Conservation (phyloP, 23 red algal genomes). For the Gracilaria caudata region DNA sequence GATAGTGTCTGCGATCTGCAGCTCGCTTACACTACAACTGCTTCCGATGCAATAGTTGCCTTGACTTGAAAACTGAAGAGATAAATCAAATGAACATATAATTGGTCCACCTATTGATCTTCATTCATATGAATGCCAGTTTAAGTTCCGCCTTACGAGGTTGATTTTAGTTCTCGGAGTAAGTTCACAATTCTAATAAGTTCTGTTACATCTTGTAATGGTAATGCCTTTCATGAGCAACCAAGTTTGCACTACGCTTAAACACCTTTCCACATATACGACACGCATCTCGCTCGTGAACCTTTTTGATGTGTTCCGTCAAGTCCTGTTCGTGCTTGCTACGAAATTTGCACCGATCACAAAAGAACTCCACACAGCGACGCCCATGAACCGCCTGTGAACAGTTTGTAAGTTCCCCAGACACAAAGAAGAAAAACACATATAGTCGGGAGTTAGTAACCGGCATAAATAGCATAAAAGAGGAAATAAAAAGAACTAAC, state of each 20-base stretch:
- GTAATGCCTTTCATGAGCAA: conserved; percentile 66
- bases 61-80: too few relatives aligned
- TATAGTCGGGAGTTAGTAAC: not conserved
- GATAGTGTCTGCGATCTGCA: too few relatives aligned
- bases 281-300: conserved; percentile 62
- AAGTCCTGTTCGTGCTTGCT: conserved; percentile 38
- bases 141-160: too few relatives aligned
- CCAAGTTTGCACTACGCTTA: conserved; percentile 55
- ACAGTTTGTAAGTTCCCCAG: not conserved
- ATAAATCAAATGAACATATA: too few relatives aligned
- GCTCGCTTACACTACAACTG: too few relatives aligned
- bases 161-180: too few relatives aligned
- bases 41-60: too few relatives aligned
- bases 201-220: conserved; percentile 13
- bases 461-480: too few relatives aligned
- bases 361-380: conserved; percentile 65
- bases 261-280: conserved; percentile 64
- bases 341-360: conserved; percentile 59
- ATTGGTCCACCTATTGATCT: too few relatives aligned
- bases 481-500: conserved; percentile 1
- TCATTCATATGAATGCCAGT: conserved; percentile 1
- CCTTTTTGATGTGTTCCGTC: conserved; percentile 35
- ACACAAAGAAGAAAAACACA: too few relatives aligned
- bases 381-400: conserved; percentile 61
- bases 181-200: not conserved